Evolutionary conservation across 2,329 filamentous ascomycete genomes (phyloP).

Genomic region (Penicillium concentricum): DNA sequence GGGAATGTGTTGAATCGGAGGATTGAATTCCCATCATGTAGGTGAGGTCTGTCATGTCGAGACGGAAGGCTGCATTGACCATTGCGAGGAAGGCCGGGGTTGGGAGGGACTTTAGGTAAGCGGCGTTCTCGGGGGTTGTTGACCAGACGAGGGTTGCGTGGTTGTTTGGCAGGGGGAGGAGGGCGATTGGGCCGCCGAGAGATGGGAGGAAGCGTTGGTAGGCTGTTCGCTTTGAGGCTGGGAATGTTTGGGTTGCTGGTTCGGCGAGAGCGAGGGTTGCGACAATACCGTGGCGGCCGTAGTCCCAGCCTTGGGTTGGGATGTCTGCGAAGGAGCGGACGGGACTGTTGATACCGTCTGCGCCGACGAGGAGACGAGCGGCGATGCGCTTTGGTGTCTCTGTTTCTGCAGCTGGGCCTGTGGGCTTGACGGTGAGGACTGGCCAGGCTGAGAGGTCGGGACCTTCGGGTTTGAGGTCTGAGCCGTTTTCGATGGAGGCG

Average conservation of each 20-base stretch:
- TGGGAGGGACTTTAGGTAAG: slow-evolving; percentile 72
- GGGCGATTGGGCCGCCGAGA: slow-evolving; percentile 73
- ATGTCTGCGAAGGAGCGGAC: slow-evolving; percentile 89
- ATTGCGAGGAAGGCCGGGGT: slow-evolving; percentile 74
- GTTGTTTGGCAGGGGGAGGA: slow-evolving; percentile 83
- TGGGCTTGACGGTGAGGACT: slow-evolving; percentile 69
- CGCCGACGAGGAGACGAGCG: slow-evolving; percentile 83
- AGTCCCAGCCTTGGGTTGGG: slow-evolving; percentile 86
- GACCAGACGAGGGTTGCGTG: slow-evolving; percentile 91
- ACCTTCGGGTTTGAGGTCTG: slow-evolving; percentile 59
- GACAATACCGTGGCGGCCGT: slow-evolving; percentile 84
- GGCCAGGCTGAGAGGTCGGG: slow-evolving; percentile 86
- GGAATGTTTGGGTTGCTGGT: slow-evolving; percentile 30
- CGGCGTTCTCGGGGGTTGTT: slow-evolving; percentile 77
- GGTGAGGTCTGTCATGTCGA: slow-evolving; percentile 73
- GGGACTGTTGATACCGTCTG: slow-evolving; percentile 91
- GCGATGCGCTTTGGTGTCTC: slow-evolving; percentile 57
- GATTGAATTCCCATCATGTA: slow-evolving; percentile 71
- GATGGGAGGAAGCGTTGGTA: slow-evolving; percentile 95
- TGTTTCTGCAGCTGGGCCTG: slow-evolving; percentile 20
- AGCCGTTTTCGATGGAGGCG: slow-evolving; percentile 73
- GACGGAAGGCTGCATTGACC: slow-evolving; percentile 90
- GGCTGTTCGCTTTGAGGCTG: slow-evolving; percentile 63
- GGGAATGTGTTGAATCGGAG: slow-evolving; percentile 32
- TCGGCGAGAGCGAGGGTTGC: slow-evolving; percentile 74